phyloP scores from a whole-genome alignment of 495 filamentous ascomycete genomes.

The Cladorrhinum samala region DNA sequence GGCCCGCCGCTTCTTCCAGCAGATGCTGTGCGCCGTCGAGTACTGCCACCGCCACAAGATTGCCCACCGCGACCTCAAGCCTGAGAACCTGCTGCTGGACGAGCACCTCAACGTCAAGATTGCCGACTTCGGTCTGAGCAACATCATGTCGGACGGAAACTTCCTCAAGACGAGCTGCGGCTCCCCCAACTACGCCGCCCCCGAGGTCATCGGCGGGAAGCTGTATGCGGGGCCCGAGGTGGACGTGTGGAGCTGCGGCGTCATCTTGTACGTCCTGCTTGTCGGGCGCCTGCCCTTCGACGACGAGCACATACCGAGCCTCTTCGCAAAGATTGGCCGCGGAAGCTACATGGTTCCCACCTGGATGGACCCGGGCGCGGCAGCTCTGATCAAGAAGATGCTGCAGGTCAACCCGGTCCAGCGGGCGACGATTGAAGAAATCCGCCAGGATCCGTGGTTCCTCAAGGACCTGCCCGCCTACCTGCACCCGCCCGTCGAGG shows the following conservation, averaged over 20 bases:
- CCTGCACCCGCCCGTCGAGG: slow-evolving; percentile 81
- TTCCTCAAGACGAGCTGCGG: slow-evolving; percentile 98
- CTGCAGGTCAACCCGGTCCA: slow-evolving; percentile 91
- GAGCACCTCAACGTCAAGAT: slow-evolving; percentile 96
- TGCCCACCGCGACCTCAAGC: slow-evolving; percentile 94
- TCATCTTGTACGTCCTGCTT: slow-evolving; percentile 92
- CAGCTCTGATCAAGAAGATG: slow-evolving; percentile 83
- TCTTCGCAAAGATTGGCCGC: slow-evolving; percentile 38
- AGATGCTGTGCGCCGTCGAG: slow-evolving; percentile 98
- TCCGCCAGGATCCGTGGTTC: slow-evolving; percentile 94
- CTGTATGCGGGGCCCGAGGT: slow-evolving; percentile 96
- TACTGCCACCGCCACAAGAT: slow-evolving; percentile 99
- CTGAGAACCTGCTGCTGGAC: slow-evolving; percentile 93
- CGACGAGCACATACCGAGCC: slow-evolving; percentile 69
- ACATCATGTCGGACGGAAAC: slow-evolving; percentile 99
- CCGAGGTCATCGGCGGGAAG: slow-evolving; percentile 96
- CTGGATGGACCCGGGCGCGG: slow-evolving; percentile 83
- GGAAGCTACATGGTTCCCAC: slow-evolving; percentile 83
- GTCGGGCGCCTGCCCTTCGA: slow-evolving; percentile 92
- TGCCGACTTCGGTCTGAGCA: slow-evolving; percentile 95
- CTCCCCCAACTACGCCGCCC: slow-evolving; percentile 95
- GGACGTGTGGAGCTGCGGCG: slow-evolving; percentile 98
- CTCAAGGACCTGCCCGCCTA: slow-evolving; percentile 77
- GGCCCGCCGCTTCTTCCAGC: slow-evolving; percentile 94
- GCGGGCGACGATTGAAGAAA: slow-evolving; percentile 86